A percentile compares a stretch with the other conserved stretches of the same genome.
These are phyloP conservation scores for Oryza rufipogon DNA, from an alignment of 176 grass and related monocot species.

Conservation along the genomic window DNA sequence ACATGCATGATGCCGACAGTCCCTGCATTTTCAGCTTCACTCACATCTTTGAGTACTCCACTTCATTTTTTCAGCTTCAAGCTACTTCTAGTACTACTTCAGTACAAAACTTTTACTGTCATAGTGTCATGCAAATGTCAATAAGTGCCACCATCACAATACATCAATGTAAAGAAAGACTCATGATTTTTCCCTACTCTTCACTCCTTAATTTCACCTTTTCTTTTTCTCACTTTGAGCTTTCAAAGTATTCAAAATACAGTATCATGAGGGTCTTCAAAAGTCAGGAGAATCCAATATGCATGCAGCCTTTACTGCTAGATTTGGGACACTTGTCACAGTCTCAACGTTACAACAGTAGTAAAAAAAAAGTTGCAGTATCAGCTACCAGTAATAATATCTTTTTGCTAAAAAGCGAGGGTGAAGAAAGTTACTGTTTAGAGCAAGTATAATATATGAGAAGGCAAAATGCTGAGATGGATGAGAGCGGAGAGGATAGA, in stretches of 20 bases:
- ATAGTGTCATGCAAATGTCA: not conserved
- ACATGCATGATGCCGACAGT: not conserved
- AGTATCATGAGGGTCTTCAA: not conserved
- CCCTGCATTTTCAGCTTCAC: not conserved
- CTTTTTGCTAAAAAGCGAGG: too few species aligned
- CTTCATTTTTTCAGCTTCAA: too few species aligned
- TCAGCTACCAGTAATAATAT: not conserved
- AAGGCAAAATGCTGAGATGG: too few species aligned
- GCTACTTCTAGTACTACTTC: too few species aligned
- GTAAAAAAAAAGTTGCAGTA: not conserved
- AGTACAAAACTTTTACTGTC: too few species aligned
- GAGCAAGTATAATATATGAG: too few species aligned
- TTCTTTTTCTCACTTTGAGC: not conserved
- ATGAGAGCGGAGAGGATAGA: too few species aligned
- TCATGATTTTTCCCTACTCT: not conserved
- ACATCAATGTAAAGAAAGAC: not conserved
- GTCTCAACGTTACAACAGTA: not conserved
- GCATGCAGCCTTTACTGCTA: not conserved
- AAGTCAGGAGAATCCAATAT: not conserved
- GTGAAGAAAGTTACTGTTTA: too few species aligned
- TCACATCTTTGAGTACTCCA: not conserved
- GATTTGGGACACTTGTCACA: not conserved
- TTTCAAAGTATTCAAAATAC: not conserved
- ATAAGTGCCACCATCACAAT: not conserved
- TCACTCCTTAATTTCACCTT: not conserved